A percentile compares a stretch with the other conserved stretches of the same genome.
Evolutionary conservation across 148 eudicot genomes (phyloP).

Genomic region (Chenopodium suecicum): DNA sequence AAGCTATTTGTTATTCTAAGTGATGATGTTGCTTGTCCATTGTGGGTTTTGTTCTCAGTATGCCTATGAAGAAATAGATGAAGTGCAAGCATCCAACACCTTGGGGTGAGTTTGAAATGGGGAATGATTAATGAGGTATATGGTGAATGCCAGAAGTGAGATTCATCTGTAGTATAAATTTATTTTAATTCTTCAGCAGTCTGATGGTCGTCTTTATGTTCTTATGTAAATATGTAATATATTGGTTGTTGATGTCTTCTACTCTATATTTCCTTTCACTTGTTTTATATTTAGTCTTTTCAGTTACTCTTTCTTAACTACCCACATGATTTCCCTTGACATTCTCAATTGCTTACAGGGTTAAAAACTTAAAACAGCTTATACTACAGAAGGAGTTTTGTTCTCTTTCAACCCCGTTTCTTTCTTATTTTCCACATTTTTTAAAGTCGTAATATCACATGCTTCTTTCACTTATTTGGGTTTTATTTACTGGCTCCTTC

Average conservation of each 20-base stretch:
- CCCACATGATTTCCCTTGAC: not conserved
- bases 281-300: not conserved
- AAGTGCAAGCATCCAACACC: constrained; percentile 91
- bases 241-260: not conserved
- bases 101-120: constrained; percentile 89
- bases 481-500: no score
- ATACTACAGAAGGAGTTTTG: no score
- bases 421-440: no score
- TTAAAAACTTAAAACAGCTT: no score
- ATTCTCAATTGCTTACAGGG: not conserved
- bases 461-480: no score
- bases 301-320: not conserved
- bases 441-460: no score
- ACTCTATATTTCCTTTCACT: not conserved
- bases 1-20: not conserved
- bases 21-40: constrained; percentile 7
- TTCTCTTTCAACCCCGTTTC: no score
- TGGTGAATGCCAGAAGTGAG: not conserved
- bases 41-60: constrained; percentile 47
- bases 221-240: not conserved
- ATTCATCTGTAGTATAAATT: not conserved
- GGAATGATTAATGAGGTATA: constrained; percentile 74
- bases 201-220: constrained; percentile 12
- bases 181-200: not conserved
- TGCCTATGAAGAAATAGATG: constrained; percentile 80